Evolutionary conservation across 257 asterid species (phyloP).

Genomic region (Nemophila menziesii): DNA sequence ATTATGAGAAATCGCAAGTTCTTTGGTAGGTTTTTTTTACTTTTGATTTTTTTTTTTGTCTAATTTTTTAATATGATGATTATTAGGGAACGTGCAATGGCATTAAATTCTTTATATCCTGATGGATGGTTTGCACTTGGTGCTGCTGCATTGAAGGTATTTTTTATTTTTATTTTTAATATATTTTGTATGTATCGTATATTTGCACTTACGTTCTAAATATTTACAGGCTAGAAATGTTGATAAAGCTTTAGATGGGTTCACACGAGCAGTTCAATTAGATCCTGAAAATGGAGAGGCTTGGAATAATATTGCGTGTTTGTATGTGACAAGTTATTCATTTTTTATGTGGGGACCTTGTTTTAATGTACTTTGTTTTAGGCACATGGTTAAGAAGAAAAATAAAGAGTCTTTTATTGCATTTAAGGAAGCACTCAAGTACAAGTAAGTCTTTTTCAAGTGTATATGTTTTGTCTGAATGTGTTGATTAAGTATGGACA

Average conservation of each 20-base stretch:
- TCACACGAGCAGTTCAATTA: slow-evolving; percentile 79
- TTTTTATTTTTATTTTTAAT: background rate
- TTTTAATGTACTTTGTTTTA: slow-evolving; percentile 6
- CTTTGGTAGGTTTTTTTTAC: slow-evolving; percentile 28
- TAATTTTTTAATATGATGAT: slow-evolving; percentile 2
- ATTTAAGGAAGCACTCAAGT: slow-evolving; percentile 87
- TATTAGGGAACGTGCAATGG: slow-evolving; percentile 72
- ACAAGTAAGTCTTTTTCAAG: slow-evolving; percentile 24
- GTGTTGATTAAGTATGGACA: background rate
- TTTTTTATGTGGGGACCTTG: background rate
- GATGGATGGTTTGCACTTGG: slow-evolving; percentile 99
- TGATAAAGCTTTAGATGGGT: slow-evolving; percentile 80
- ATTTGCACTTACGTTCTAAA: background rate
- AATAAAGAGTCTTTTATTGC: slow-evolving; percentile 81
- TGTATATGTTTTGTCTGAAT: background rate
- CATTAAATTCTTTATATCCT: slow-evolving; percentile 68
- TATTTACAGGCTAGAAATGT: slow-evolving; percentile 35
- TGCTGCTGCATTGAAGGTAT: slow-evolving; percentile 72
- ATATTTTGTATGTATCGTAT: background rate
- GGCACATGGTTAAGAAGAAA: slow-evolving; percentile 71
- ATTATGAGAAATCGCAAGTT: slow-evolving; percentile 57
- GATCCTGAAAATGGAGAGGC: slow-evolving; percentile 99
- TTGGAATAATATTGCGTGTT: slow-evolving; percentile 91
- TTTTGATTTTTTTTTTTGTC: slow-evolving; percentile 1
- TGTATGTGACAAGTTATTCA: slow-evolving; percentile 11